Evolutionary conservation across 768 basidiomycete species (phyloP).

Genomic region (Tricholoma saponaceum): DNA sequence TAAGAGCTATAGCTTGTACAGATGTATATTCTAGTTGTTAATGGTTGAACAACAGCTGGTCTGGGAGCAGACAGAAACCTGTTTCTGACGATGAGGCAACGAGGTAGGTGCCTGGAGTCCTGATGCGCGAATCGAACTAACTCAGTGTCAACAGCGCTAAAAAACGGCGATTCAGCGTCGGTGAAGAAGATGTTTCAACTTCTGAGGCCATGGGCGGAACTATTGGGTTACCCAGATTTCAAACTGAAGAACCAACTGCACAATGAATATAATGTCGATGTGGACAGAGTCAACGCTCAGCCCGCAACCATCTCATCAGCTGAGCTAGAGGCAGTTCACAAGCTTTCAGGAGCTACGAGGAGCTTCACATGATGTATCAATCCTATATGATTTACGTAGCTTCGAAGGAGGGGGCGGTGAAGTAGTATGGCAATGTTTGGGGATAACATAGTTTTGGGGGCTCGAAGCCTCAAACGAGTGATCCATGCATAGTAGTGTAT

Average conservation of each 20-base stretch:
- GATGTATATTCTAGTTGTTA: neutral
- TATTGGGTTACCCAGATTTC: neutral
- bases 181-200: constrained; percentile 3
- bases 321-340: neutral
- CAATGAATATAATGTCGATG: constrained; percentile 3
- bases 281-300: neutral
- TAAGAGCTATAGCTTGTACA: neutral
- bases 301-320: neutral
- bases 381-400: neutral
- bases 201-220: neutral
- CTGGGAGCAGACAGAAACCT: neutral
- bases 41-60: neutral
- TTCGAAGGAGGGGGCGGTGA: neutral
- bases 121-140: neutral
- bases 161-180: constrained; percentile 3
- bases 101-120: neutral
- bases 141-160: neutral
- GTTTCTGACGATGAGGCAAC: constrained; percentile 4
- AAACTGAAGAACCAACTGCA: constrained; percentile 3
- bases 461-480: too few species aligned
- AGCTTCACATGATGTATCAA: neutral
- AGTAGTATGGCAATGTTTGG: too few species aligned
- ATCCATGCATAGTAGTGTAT: too few species aligned
- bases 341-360: neutral
- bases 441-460: too few species aligned